phyloP scores from a whole-genome alignment of 2,329 filamentous ascomycete species.

The Ophiostoma triangulosporum region DNA sequence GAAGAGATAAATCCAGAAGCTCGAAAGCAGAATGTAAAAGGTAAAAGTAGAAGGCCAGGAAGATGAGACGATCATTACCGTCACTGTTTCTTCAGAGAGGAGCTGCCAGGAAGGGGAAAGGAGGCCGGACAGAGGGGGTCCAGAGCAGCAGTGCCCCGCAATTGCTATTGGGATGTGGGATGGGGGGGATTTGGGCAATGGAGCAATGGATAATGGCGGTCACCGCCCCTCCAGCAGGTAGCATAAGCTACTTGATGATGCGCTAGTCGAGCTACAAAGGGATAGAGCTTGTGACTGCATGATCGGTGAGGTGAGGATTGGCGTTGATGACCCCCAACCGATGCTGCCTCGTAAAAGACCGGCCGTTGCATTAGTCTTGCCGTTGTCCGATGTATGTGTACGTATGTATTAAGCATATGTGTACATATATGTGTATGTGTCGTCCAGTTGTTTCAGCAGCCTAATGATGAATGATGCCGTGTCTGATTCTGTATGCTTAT shows the following conservation, averaged over 20 bases:
- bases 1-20: not conserved
- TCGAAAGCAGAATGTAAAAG: not conserved
- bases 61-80: not conserved
- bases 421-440: no score
- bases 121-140: conserved; percentile 1
- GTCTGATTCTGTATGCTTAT: not conserved
- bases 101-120: conserved; percentile 7
- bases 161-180: conserved; percentile 8
- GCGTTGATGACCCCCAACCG: no score
- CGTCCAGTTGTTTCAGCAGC: not conserved
- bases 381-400: not conserved
- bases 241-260: not conserved
- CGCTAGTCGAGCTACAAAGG: not conserved
- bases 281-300: not conserved
- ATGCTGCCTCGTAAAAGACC: no score
- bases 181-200: not conserved
- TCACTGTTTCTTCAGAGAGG: not conserved
- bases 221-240: conserved; percentile 1
- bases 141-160: conserved; percentile 9
- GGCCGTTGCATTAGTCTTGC: no score
- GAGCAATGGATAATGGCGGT: no score
- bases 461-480: not conserved
- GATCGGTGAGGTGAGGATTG: no score
- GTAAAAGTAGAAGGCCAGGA: not conserved
- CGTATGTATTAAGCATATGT: not conserved